phyloP scores from a whole-genome alignment of 2,329 filamentous ascomycete genomes.

The Ceratocystis variospora region DNA sequence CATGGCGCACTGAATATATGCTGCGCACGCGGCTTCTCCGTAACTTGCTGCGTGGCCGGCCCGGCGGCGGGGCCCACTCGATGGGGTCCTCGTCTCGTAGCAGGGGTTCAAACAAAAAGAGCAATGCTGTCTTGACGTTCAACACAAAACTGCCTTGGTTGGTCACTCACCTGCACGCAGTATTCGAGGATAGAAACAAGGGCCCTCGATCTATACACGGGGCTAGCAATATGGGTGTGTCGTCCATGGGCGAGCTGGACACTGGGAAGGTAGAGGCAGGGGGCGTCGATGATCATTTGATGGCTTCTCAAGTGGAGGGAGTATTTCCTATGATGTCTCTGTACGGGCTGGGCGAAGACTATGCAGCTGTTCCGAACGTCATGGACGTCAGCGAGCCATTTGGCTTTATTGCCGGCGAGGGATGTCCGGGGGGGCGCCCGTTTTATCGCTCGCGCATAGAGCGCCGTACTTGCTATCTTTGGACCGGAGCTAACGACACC shows the following conservation, averaged over 20 bases:
- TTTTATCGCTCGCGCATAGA: constrained; percentile 47
- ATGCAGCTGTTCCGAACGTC: constrained; percentile 64
- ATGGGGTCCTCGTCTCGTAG: constrained; percentile 33
- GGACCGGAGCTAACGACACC: neutral
- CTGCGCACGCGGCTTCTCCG: constrained; percentile 71
- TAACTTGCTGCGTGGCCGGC: constrained; percentile 70
- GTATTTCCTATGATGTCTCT: constrained; percentile 57
- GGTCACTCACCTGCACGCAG: constrained; percentile 66
- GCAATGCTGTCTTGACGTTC: constrained; percentile 67
- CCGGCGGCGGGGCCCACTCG: constrained; percentile 29
- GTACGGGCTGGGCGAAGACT: constrained; percentile 66
- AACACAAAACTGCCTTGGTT: constrained; percentile 69
- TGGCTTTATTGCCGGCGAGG: constrained; percentile 74
- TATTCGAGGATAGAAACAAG: constrained; percentile 59
- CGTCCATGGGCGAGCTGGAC: constrained; percentile 68
- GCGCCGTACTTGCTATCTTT: constrained; percentile 1
- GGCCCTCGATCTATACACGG: constrained; percentile 72
- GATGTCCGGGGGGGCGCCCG: constrained; percentile 65
- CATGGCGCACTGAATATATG: constrained; percentile 93
- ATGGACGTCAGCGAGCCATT: constrained; percentile 84
- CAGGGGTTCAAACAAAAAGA: constrained; percentile 45
- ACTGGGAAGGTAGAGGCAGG: constrained; percentile 65
- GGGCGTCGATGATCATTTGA: constrained; percentile 63
- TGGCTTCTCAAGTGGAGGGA: constrained; percentile 66
- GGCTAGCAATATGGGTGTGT: constrained; percentile 60